Percentiles rank a stretch among this genome's conserved stretches.
These are phyloP conservation scores for Aphanomyces stellatus DNA, from an alignment of 352 stramenopile genomes.

Conservation along the genomic window DNA sequence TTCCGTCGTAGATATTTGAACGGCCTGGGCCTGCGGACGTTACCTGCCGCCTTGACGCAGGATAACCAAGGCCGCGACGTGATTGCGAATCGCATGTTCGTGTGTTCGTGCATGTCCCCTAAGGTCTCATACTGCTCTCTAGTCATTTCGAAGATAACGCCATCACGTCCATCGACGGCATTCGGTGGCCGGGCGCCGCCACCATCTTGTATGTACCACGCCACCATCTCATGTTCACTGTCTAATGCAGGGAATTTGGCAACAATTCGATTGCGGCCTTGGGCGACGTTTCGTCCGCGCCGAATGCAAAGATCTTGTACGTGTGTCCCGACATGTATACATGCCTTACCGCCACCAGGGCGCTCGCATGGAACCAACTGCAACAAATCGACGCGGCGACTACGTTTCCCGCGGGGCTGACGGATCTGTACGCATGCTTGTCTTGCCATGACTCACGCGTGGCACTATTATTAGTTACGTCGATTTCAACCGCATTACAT, in stretches of 20 bases:
- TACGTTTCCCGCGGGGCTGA: background rate
- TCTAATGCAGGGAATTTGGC: background rate
- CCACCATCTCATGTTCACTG: no score
- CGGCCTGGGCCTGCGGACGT: background rate
- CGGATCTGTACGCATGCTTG: background rate
- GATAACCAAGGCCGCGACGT: background rate
- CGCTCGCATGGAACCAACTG: background rate
- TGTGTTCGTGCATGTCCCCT: background rate
- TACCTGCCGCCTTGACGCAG: background rate
- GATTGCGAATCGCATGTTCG: background rate
- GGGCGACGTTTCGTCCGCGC: background rate
- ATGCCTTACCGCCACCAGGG: no score
- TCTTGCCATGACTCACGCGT: background rate
- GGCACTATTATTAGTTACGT: background rate
- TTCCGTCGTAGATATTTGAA: background rate
- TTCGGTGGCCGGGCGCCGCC: background rate
- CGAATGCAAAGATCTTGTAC: background rate
- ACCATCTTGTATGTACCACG: background rate
- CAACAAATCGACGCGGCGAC: background rate
- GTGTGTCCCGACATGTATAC: no score
- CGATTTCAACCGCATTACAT: no score
- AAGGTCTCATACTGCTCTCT: background rate
- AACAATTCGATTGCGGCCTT: background rate
- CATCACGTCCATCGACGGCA: background rate
- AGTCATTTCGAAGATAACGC: conserved; percentile 13